Conservation (phyloP, 108 stramenopile genomes). For the Asterionellopsis glacialis region DNA sequence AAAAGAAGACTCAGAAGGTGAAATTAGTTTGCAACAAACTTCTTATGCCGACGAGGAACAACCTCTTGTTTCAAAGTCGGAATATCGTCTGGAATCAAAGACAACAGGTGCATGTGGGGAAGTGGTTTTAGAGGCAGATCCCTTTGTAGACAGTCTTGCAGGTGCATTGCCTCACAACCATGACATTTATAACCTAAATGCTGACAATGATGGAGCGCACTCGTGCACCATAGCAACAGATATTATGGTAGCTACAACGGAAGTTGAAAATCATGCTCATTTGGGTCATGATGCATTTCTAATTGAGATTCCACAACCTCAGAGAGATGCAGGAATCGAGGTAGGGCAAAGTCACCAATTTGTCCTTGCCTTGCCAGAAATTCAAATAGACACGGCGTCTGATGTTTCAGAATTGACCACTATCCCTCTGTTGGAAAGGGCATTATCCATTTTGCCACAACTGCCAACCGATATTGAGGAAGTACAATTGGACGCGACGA, state of each 20-base stretch:
- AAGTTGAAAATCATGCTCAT: conserved; percentile 1
- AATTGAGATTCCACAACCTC: conserved; percentile 10
- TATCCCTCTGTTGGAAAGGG: conserved; percentile 15
- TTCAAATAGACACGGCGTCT: not conserved
- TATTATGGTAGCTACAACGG: not conserved
- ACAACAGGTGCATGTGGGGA: too few relatives aligned
- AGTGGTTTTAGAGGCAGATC: conserved; percentile 12
- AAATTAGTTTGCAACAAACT: not conserved
- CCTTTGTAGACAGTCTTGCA: conserved; percentile 15
- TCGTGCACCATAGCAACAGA: not conserved
- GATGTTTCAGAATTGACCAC: not conserved
- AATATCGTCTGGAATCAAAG: conserved; percentile 1
- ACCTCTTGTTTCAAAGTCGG: not conserved
- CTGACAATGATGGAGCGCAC: too few relatives aligned
- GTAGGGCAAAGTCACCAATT: conserved; percentile 5
- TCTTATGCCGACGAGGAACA: not conserved
- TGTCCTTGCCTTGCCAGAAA: conserved; percentile 34
- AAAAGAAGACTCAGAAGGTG: not conserved
- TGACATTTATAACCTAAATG: too few relatives aligned
- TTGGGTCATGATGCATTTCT: conserved; percentile 26
- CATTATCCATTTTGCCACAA: conserved; percentile 25
- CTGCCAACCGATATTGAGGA: conserved; percentile 23
- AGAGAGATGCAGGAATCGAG: not conserved
- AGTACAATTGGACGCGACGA: conserved; percentile 24
- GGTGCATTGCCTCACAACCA: not conserved